Conservation (phyloP, 1,284 basidiomycete species). For the Lignosus rhinocerotis region DNA sequence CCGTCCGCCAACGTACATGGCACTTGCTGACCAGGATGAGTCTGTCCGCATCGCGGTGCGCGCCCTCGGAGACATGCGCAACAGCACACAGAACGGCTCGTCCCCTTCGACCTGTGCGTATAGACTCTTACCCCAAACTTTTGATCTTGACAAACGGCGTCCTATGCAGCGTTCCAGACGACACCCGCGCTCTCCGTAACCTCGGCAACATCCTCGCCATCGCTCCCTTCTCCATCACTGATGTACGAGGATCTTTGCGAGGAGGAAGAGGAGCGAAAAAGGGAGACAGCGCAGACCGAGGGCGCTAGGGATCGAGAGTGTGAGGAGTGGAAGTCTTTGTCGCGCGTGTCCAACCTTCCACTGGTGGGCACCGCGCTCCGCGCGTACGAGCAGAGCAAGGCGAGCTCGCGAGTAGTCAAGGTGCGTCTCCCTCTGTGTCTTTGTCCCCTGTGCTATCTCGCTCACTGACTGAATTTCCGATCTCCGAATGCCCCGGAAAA, state of each 20-base stretch:
- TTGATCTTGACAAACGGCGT: not conserved
- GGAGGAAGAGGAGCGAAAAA: slow-evolving; percentile 1
- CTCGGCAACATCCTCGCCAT: slow-evolving; percentile 36
- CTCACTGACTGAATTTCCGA: not conserved
- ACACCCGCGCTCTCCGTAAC: slow-evolving; percentile 38
- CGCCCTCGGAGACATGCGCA: slow-evolving; percentile 71
- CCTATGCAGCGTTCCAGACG: slow-evolving; percentile 33
- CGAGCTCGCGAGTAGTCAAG: slow-evolving; percentile 78
- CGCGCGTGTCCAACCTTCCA: slow-evolving; percentile 50
- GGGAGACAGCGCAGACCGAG: not conserved
- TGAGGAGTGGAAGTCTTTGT: slow-evolving; percentile 46
- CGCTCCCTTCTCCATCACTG: slow-evolving; percentile 30
- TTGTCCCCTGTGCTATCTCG: not conserved
- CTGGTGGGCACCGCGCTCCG: slow-evolving; percentile 70
- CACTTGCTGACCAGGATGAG: slow-evolving; percentile 47
- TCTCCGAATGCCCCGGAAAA: not conserved
- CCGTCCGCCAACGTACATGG: slow-evolving; percentile 19
- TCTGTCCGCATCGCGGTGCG: slow-evolving; percentile 66
- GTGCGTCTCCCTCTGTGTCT: slow-evolving; percentile 34
- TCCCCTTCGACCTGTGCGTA: slow-evolving; percentile 35
- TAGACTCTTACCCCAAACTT: slow-evolving; percentile 3
- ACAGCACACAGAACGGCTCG: slow-evolving; percentile 33
- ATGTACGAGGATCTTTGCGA: slow-evolving; percentile 24
- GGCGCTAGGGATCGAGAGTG: slow-evolving; percentile 7
- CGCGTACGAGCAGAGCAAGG: slow-evolving; percentile 78